These are phyloP conservation scores for Kluyveromyces aestuarii DNA, from an alignment of 805 yeast species.

Conservation along the genomic window DNA sequence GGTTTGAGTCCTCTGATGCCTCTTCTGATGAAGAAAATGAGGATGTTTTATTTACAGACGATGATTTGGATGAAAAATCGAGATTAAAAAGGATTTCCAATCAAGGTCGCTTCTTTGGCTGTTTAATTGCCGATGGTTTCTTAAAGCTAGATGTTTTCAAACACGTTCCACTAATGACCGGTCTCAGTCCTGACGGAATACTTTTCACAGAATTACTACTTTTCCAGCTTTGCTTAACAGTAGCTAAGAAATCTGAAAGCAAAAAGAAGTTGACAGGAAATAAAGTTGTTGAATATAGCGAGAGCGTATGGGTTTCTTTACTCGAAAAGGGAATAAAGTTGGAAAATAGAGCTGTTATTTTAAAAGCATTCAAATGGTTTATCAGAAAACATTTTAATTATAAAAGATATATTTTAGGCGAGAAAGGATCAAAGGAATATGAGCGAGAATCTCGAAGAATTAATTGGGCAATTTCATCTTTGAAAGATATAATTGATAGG, in stretches of 20 bases:
- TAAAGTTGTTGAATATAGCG: slow-evolving; percentile 21
- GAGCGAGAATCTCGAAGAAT: slow-evolving; percentile 25
- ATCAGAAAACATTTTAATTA: slow-evolving; percentile 19
- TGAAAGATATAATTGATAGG: slow-evolving; percentile 8
- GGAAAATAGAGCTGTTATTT: slow-evolving; percentile 20
- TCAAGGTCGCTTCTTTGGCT: slow-evolving; percentile 75
- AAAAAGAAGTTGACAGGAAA: slow-evolving; percentile 23
- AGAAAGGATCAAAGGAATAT: slow-evolving; percentile 13
- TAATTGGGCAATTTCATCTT: slow-evolving; percentile 21
- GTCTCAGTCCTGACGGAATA: slow-evolving; percentile 47
- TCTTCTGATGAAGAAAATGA: slow-evolving; percentile 25
- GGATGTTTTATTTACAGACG: slow-evolving; percentile 23
- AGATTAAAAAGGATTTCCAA: slow-evolving; percentile 55
- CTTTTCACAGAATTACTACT: slow-evolving; percentile 68
- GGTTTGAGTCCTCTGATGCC: slow-evolving; percentile 49
- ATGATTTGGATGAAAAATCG: slow-evolving; percentile 42
- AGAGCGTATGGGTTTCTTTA: slow-evolving; percentile 19
- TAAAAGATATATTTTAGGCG: slow-evolving; percentile 13
- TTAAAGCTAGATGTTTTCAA: slow-evolving; percentile 66
- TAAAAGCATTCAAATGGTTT: slow-evolving; percentile 29
- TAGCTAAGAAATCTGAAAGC: slow-evolving; percentile 55
- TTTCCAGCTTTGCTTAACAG: slow-evolving; percentile 53
- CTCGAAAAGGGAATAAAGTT: slow-evolving; percentile 14
- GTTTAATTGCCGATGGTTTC: slow-evolving; percentile 60
- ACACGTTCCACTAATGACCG: slow-evolving; percentile 63